Percentiles rank a stretch among this genome's conserved stretches.
phyloP scores from a whole-genome alignment of 306 rosid species.

The Heteromeles arbutifolia region DNA sequence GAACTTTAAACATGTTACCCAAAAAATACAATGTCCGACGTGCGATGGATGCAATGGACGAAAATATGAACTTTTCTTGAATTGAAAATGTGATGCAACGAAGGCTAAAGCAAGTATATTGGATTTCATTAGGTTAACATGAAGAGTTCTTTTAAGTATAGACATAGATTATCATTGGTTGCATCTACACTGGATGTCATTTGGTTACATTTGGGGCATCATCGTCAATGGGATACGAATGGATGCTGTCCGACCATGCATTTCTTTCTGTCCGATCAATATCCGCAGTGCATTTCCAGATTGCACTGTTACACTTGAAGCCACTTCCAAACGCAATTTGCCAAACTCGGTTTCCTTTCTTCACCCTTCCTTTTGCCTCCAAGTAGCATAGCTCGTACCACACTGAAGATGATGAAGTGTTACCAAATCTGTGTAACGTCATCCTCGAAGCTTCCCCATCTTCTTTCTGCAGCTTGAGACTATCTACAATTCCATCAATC shows the following conservation, averaged over 20 bases:
- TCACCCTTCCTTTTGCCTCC: neutral
- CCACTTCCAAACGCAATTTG: slow-evolving; percentile 58
- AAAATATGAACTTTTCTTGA: no score
- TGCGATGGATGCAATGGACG: no score
- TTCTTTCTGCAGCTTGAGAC: slow-evolving; percentile 45
- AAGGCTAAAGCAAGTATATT: no score
- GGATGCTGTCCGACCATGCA: slow-evolving; percentile 65
- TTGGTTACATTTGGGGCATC: slow-evolving; percentile 16
- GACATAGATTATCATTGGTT: no score
- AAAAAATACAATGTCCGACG: no score
- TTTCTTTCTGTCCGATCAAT: slow-evolving; percentile 38
- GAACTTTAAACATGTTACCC: no score
- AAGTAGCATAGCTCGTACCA: slow-evolving; percentile 4
- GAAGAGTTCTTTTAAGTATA: no score
- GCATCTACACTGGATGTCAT: no score
- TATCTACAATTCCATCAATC: slow-evolving; percentile 51
- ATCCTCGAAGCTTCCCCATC: slow-evolving; percentile 72
- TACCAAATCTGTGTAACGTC: slow-evolving; percentile 44
- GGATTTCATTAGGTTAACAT: no score
- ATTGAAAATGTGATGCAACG: no score
- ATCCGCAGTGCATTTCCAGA: slow-evolving; percentile 52
- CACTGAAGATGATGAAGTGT: slow-evolving; percentile 3
- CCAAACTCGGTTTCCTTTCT: neutral
- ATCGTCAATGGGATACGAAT: slow-evolving; percentile 40
- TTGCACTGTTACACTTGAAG: slow-evolving; percentile 52